phyloP scores from a whole-genome alignment of 108 stramenopile genomes.

The Skeletonema potamos region DNA sequence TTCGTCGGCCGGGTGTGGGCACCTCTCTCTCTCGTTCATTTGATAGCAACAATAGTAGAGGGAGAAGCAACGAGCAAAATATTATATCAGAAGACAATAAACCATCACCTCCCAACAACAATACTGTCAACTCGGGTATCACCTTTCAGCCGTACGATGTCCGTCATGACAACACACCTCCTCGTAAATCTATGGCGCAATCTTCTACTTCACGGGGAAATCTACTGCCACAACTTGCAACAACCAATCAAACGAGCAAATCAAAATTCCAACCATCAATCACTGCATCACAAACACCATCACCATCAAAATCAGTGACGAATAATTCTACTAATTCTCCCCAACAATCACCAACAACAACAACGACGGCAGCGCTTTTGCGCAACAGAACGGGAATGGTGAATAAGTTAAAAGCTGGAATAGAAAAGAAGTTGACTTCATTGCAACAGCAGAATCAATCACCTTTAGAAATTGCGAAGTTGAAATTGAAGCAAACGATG shows the following conservation, averaged over 20 bases:
- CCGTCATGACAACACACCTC: background rate
- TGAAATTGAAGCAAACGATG: conserved; percentile 1
- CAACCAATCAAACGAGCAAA: background rate
- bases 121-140: background rate
- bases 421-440: background rate
- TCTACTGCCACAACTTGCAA: background rate
- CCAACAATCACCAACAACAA: background rate
- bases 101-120: background rate
- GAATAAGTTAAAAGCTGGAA: background rate
- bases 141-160: conserved; percentile 7
- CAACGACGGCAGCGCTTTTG: background rate
- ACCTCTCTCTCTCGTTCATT: background rate
- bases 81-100: background rate
- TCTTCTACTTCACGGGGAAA: background rate
- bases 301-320: background rate
- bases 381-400: background rate
- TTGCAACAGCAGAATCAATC: background rate
- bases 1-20: conserved; percentile 12
- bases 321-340: background rate
- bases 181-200: background rate
- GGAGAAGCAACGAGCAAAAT: background rate
- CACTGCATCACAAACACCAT: background rate
- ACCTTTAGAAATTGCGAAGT: background rate
- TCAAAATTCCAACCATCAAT: background rate
- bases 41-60: background rate